A percentile compares a stretch with the other conserved stretches of the same genome.
These are phyloP conservation scores for Sphenostylis stenocarpa DNA, from an alignment of 306 rosid species.

Conservation along the genomic window DNA sequence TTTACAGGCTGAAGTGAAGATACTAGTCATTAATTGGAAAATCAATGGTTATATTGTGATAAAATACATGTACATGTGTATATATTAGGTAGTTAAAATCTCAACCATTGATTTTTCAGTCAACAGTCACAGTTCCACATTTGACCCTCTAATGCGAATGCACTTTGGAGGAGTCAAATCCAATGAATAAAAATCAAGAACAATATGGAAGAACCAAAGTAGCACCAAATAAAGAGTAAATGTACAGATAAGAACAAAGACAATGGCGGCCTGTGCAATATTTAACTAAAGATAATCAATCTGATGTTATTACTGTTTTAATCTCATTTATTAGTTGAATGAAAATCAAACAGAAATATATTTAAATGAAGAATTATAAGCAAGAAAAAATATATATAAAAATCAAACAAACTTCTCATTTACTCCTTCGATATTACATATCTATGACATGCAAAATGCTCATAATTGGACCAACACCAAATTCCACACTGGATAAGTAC, in stretches of 20 bases:
- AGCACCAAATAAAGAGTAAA: neutral
- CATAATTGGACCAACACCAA: neutral
- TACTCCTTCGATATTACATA: conserved; percentile 15
- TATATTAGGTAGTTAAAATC: neutral
- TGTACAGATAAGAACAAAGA: neutral
- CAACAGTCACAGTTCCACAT: neutral
- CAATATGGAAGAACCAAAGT: neutral
- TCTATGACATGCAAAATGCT: conserved; percentile 10
- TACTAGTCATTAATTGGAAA: neutral
- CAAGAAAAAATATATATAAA: neutral
- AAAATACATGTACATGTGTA: neutral
- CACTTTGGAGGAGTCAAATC: neutral
- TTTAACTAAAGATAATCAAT: neutral
- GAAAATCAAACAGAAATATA: neutral
- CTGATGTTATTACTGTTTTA: neutral
- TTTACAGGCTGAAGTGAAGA: neutral
- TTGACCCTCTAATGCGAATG: neutral
- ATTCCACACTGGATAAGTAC: conserved; percentile 16
- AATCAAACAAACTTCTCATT: conserved; percentile 8
- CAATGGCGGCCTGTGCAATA: neutral
- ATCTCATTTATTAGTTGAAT: neutral
- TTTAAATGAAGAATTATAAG: neutral
- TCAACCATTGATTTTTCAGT: neutral
- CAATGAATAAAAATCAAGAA: neutral
- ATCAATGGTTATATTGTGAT: neutral